Evolutionary conservation across 169 alveolate genomes (phyloP).

Genomic region (Pseudocohnilembus persalinus): DNA sequence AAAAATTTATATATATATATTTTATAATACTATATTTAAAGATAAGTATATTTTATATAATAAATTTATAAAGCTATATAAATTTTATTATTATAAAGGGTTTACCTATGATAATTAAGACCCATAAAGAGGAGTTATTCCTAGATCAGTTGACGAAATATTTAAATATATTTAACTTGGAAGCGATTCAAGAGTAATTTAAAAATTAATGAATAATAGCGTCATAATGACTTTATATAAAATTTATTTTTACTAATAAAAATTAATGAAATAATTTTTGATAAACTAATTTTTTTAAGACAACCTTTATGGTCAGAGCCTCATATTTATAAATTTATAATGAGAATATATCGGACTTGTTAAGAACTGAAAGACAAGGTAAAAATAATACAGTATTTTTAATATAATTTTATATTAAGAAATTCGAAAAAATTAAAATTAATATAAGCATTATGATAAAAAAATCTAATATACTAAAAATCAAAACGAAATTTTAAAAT

Average conservation of each 20-base stretch:
- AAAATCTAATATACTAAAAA: too few species aligned
- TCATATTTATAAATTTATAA: slow-evolving; percentile 85
- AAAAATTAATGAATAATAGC: slow-evolving; percentile 7
- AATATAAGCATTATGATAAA: too few species aligned
- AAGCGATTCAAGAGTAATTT: slow-evolving; percentile 26
- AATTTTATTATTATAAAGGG: neutral
- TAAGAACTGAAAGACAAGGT: slow-evolving; percentile 77
- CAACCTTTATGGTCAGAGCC: slow-evolving; percentile 87
- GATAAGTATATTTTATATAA: too few species aligned
- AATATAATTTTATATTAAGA: too few species aligned
- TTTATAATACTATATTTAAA: too few species aligned
- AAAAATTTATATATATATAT: too few species aligned
- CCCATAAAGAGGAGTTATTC: slow-evolving; percentile 86
- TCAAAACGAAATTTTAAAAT: too few species aligned
- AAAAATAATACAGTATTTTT: too few species aligned
- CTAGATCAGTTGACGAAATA: slow-evolving; percentile 85
- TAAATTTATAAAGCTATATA: neutral
- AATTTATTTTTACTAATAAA: neutral
- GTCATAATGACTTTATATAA: neutral
- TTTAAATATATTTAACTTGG: slow-evolving; percentile 71
- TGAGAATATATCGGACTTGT: slow-evolving; percentile 83
- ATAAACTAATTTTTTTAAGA: neutral
- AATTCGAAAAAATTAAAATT: too few species aligned
- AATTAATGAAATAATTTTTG: neutral
- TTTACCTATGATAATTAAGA: slow-evolving; percentile 75